Evolutionary conservation across 225 moss, liverwort and hornwort species (phyloP), one percentile per base, ranked within the genome.

Genomic region (Bryoerythrophyllum caledonicum): DNA sequence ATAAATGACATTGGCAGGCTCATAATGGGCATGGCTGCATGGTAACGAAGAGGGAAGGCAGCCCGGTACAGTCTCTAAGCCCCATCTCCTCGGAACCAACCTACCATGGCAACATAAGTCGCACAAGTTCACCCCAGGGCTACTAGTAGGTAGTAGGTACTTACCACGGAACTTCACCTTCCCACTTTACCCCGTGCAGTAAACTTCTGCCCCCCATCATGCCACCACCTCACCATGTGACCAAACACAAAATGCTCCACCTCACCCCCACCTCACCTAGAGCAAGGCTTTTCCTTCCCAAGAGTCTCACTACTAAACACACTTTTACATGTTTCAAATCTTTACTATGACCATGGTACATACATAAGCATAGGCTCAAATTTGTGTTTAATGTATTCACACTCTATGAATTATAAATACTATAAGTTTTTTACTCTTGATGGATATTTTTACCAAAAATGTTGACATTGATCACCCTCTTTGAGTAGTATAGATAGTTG

Each of bases 141-240:
- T 24, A 38, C 38, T 10, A 38, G 2, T n/a, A n/a, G 10, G 7
- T 38, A 38, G 38, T 38, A 0, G 2, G 49, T 35, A 62, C 62
- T 61, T 49, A 37, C 63, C 17, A 16, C 6, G 34, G 73, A 38
- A 52, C 35, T 17, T 63, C 17, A 63, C 52, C 37, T 49, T 10
- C 5, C 34, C 30, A 24, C 61, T 38, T 30, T 16, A 32, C 61
- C 6, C 24, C 37, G 25, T 74, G 74, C 74, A 53, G 19, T 6
- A 7, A 37, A 52, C 37, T 25, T 10, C 43, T 15, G 0, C 34
- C 32, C 21, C 30, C 58, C 26, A 20, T 17, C 58, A 60, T 14
- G 59, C 27, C 43, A 58, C 71, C 58, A 71, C n/a, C n/a, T n/a
- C n/a, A n/a, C 28, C 60, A 72, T 72, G 72, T 46, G 1, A 32